A percentile compares a stretch with the other conserved stretches of the same genome.
phyloP scores from a whole-genome alignment of 805 yeast genomes.

The Starmerella stigmatis region DNA sequence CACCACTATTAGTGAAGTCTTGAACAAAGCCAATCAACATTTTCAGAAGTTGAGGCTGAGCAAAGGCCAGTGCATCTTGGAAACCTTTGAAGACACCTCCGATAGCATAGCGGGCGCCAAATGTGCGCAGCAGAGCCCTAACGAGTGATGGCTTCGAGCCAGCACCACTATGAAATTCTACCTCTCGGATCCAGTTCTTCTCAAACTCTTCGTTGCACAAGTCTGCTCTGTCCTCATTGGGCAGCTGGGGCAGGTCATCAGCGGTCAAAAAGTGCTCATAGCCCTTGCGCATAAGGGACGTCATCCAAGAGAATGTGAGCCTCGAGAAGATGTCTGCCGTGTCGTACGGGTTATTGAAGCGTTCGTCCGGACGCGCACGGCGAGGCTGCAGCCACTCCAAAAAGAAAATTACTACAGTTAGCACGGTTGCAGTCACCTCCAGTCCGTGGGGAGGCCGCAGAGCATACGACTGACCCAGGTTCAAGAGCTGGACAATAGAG shows the following conservation, averaged over 20 bases:
- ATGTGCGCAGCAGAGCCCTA: slow-evolving; percentile 54
- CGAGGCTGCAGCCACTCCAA: slow-evolving; percentile 34
- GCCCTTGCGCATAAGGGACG: slow-evolving; percentile 69
- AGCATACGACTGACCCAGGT: slow-evolving; percentile 30
- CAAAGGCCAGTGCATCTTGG: slow-evolving; percentile 72
- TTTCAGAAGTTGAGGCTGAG: slow-evolving; percentile 77
- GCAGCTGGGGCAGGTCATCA: slow-evolving; percentile 70
- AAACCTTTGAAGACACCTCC: slow-evolving; percentile 64
- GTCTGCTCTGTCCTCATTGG: slow-evolving; percentile 53
- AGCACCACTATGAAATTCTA: neutral
- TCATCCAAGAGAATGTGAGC: slow-evolving; percentile 86
- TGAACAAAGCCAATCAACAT: slow-evolving; percentile 52
- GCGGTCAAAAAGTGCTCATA: slow-evolving; percentile 42
- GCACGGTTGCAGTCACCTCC: slow-evolving; percentile 32
- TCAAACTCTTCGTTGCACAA: slow-evolving; percentile 42
- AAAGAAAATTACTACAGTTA: slow-evolving; percentile 23
- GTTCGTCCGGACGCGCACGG: slow-evolving; percentile 31
- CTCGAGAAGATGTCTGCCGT: slow-evolving; percentile 62
- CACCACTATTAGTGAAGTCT: slow-evolving; percentile 31
- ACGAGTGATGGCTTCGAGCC: slow-evolving; percentile 41
- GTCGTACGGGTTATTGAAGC: slow-evolving; percentile 37
- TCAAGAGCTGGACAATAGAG: slow-evolving; percentile 39
- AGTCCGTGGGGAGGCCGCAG: neutral
- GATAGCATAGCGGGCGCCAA: slow-evolving; percentile 57
- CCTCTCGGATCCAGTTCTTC: slow-evolving; percentile 44